phyloP scores from a whole-genome alignment of 495 filamentous ascomycete genomes.

The Tuber indicum region DNA sequence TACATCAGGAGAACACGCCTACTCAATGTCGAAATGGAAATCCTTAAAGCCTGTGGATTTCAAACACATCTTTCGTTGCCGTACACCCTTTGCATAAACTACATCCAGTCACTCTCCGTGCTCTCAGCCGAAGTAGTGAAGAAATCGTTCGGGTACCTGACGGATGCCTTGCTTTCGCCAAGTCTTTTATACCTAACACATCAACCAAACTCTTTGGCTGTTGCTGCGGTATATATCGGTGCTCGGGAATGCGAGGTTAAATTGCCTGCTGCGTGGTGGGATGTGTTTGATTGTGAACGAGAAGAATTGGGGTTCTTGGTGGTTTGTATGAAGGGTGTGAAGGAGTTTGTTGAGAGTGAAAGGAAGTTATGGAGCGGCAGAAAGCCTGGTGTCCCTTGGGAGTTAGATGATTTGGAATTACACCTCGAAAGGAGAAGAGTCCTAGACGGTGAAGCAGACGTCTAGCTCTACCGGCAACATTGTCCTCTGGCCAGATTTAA shows the following conservation, averaged over 20 bases:
- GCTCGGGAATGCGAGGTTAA: conserved; percentile 70
- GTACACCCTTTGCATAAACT: conserved; percentile 82
- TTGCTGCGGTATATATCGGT: conserved; percentile 81
- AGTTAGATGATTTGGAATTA: conserved; percentile 44
- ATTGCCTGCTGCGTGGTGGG: conserved; percentile 86
- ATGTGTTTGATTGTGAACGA: conserved; percentile 94
- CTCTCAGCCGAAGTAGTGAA: conserved; percentile 49
- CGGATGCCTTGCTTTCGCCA: conserved; percentile 73
- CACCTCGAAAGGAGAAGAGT: conserved; percentile 48
- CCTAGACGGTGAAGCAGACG: conserved; percentile 21
- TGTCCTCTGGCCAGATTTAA: background rate
- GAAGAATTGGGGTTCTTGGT: conserved; percentile 94
- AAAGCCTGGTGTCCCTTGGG: conserved; percentile 42
- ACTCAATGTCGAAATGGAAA: conserved; percentile 62
- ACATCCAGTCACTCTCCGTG: conserved; percentile 79
- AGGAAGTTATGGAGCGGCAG: conserved; percentile 44
- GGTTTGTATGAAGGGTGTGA: conserved; percentile 74
- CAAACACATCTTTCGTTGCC: conserved; percentile 76
- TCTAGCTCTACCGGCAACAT: background rate
- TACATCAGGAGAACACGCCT: conserved; percentile 56
- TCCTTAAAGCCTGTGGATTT: conserved; percentile 71
- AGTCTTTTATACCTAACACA: conserved; percentile 87
- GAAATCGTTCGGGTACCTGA: conserved; percentile 68
- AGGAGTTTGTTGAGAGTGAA: conserved; percentile 59
- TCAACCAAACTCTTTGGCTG: conserved; percentile 77